Percentiles rank a stretch among this genome's conserved stretches.
These are phyloP conservation scores for Fennellomyces sp. DNA, from an alignment of 371 early-diverging fungal species.

Conservation along the genomic window DNA sequence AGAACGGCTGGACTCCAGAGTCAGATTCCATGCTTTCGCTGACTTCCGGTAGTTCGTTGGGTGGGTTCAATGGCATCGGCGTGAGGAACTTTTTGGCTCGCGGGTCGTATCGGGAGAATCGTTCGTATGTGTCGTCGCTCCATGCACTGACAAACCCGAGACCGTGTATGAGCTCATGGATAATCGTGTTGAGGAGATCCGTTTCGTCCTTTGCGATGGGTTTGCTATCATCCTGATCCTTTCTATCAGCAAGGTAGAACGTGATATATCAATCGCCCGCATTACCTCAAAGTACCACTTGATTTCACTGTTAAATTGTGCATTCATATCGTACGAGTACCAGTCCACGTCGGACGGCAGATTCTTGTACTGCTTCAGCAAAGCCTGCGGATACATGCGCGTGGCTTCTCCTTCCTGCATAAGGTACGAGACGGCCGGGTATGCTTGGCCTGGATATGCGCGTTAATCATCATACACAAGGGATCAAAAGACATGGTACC, in stretches of 20 bases:
- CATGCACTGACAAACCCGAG: slow-evolving; percentile 69
- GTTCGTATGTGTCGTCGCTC: slow-evolving; percentile 32
- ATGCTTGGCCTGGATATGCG: slow-evolving; percentile 44
- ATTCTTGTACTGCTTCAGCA: slow-evolving; percentile 58
- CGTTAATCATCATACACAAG: neutral
- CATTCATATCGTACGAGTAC: slow-evolving; percentile 56
- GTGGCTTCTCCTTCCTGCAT: slow-evolving; percentile 41
- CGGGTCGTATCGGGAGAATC: slow-evolving; percentile 21
- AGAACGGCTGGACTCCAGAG: slow-evolving; percentile 32
- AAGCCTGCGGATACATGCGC: slow-evolving; percentile 67
- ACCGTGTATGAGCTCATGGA: slow-evolving; percentile 71
- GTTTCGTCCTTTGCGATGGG: slow-evolving; percentile 20
- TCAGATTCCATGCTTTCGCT: neutral
- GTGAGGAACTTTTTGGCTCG: slow-evolving; percentile 24
- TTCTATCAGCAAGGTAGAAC: slow-evolving; percentile 2
- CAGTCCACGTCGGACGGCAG: slow-evolving; percentile 32
- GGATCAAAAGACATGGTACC: slow-evolving; percentile 28
- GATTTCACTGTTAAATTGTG: slow-evolving; percentile 62
- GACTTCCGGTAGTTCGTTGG: slow-evolving; percentile 13
- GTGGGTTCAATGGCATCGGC: slow-evolving; percentile 28
- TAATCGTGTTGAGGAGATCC: slow-evolving; percentile 56
- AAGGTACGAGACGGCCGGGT: slow-evolving; percentile 48
- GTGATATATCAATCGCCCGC: neutral
- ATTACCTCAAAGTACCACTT: slow-evolving; percentile 52
- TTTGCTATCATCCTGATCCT: slow-evolving; percentile 5